Evolutionary conservation across 805 yeast species (phyloP), one percentile per base, ranked within the genome.

Genomic region (Lachancea waltii): DNA sequence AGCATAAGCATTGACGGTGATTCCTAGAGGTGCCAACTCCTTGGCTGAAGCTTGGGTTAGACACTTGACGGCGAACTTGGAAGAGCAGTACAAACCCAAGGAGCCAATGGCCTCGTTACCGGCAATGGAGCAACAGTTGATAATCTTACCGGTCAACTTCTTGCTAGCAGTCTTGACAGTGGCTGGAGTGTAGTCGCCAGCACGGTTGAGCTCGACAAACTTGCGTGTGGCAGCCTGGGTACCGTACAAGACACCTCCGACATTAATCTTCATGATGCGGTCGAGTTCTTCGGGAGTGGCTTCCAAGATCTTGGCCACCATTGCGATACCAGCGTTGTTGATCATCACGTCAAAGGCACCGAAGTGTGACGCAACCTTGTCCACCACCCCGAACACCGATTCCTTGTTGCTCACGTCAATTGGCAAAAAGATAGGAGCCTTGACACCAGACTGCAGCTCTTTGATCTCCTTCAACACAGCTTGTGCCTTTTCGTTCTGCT

Each of bases 1-100:
- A 42, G 63, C 62, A 40, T 64, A 60, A 3, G 60, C 45, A 43
- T 67, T 67, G 11, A 65, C 64, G n/a, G 65, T 58, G 39, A 67
- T 62, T 34, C 61, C 57, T 23, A 58, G 38, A 5, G 49, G 38
- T 0, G 68, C 68, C 42, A 60, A 48, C 42, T 67, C 70, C 33
- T 60, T 52, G 4, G 71, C 67, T 39, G 64, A 60, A 11, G 58
- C 50, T 40, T 63, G 63, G 4, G 69, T 64, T 22, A 67, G 45
- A 14, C 55, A 60, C 35, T 53, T 58, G 8, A 67, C 62, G 3
- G 69, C 70, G 35, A 58, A 63, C 40, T 67, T 64, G 6, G 67
- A 46, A 6, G 64, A 56, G 16, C 62, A 54, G 40, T 67, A 67
- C 27, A 54, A 41, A 9, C 63, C 57, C 23, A 63, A 39, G 23